Evolutionary conservation across 2,329 filamentous ascomycete genomes (phyloP), one percentile per base, ranked within the genome.

Genomic region (Fusarium sp.): DNA sequence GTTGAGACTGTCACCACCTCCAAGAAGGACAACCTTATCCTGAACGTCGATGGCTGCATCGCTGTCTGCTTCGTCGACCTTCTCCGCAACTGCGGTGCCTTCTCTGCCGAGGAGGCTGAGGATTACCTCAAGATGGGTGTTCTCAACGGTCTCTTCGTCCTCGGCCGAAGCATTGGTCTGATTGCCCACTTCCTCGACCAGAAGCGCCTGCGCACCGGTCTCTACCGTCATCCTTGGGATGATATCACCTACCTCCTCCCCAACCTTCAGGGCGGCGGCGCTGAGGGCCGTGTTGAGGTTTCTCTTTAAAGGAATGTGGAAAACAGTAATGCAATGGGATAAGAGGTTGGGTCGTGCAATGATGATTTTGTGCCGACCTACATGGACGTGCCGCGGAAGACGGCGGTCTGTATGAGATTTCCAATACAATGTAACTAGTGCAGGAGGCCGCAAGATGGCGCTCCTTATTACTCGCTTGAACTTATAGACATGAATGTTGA

Each of bases 131-230:
- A 92, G 85, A 99, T 98, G 95, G 96, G 96, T 90, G 96, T 99
- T 57, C 92, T 99, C 80, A 99, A 99, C 90, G 96, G 96, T 88
- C 93, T 99, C 71, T 99, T 99, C 89, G 96, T 99, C 55, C 92
- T 99, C 70, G 96, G 96, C 82, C 93, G 96, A 82, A 94, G 91
- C 85, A 99, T 99, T 81, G 96, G 96, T 94, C 90, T 99, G 78
- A 99, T 99, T 93, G 96, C 96, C 81, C 96, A 99, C 87, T 98
- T 96, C 91, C 92, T 99, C 80, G 96, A 99, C 88, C 96, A 99
- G 91, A 99, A 99, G 95, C 92, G 96, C 86, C 91, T 99, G 85
- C 93, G 96, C 81, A 99, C 96, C 81, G 96, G 96, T 84, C 92
- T 99, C 76, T 99, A 99, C 93, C 93, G 96, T 84, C 95, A 98